Base-by-base conservation (phyloP, 164 flowering plant species). In the Taxillus chinensis region DNA sequence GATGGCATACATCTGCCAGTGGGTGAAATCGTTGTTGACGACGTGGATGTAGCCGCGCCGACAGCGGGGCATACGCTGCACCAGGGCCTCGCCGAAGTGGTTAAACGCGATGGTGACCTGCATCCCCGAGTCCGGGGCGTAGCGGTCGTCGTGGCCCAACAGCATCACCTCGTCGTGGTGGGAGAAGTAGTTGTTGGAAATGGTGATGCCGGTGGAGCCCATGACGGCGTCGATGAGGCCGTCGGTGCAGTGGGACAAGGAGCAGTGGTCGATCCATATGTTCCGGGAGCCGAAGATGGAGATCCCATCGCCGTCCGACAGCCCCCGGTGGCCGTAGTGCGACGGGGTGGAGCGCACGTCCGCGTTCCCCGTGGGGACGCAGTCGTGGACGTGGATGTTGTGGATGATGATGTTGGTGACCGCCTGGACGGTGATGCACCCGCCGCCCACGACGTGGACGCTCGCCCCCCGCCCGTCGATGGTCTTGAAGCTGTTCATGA, bases 1-100 rank as follows among this genome's bases (percentile, higher is more conserved):
- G 53, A 89, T 87, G 2, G 96, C 96, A 51, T 89, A 89, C 91
- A 85, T 89, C 72, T 87, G 76, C 96, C 96, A 86, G 45, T 76
- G 72, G 6, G 81, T 80, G 66, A 75, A 86, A 64, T 89, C 96
- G 48, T 89, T 89, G 70, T 89, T 89, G 10, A 82, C 96, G 48
- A 89, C 86, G 63, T 89, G 96, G 12, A 89, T 70, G 73, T 86
- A 89, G 3, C 96, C 96, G 45, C 71, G 76, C 16, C 96, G 55
- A 48, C 87, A 82, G 64, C 96, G 69, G 0, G 96, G 96, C 96
- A 89, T 87, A 10, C 93, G 62, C 79, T 89, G 91, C 45, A 84
- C 85, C 66, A 86, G 73, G 49, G 55, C 82, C 59, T 68, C 81
- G 5, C 96, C 96, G 57, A 89, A 89, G 52, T 80, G 84, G 68